Conservation (phyloP, 768 basidiomycete species). For the Russula sp. region DNA sequence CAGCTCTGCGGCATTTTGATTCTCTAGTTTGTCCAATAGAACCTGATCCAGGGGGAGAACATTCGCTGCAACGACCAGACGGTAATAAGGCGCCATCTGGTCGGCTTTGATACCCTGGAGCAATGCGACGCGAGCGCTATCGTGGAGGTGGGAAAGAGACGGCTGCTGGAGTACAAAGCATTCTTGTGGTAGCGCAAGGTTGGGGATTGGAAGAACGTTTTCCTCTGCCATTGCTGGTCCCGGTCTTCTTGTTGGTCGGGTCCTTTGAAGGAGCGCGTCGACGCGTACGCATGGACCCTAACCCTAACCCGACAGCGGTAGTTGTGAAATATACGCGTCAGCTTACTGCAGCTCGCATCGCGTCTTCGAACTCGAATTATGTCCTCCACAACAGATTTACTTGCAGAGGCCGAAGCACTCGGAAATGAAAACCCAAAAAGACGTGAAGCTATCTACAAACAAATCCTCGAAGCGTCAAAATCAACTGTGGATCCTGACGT, state of each 20-base stretch:
- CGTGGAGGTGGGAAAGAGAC: slow-evolving; percentile 56
- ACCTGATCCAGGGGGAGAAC: slow-evolving; percentile 46
- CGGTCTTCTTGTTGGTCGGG: neutral
- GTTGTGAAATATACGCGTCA: slow-evolving; percentile 17
- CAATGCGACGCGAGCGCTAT: slow-evolving; percentile 56
- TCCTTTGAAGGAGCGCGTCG: slow-evolving; percentile 2
- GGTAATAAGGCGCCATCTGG: slow-evolving; percentile 87
- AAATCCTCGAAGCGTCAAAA: slow-evolving; percentile 46
- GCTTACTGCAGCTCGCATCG: neutral
- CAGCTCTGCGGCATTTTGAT: slow-evolving; percentile 66
- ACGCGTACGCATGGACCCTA: slow-evolving; percentile 23
- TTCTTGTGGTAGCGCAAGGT: slow-evolving; percentile 74
- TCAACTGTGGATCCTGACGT: slow-evolving; percentile 46
- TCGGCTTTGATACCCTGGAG: slow-evolving; percentile 74
- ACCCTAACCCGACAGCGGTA: slow-evolving; percentile 10
- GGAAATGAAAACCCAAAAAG: slow-evolving; percentile 45
- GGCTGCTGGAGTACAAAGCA: slow-evolving; percentile 67
- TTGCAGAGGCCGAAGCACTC: slow-evolving; percentile 51
- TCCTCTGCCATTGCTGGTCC: slow-evolving; percentile 70
- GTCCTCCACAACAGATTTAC: slow-evolving; percentile 37
- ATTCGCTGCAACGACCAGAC: slow-evolving; percentile 45
- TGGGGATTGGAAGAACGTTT: slow-evolving; percentile 77
- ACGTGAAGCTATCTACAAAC: slow-evolving; percentile 71
- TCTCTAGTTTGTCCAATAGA: slow-evolving; percentile 55
- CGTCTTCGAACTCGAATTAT: slow-evolving; percentile 11